Conservation (phyloP, 176 grass and related monocot species). For the Hsuehochloa calcarea region DNA sequence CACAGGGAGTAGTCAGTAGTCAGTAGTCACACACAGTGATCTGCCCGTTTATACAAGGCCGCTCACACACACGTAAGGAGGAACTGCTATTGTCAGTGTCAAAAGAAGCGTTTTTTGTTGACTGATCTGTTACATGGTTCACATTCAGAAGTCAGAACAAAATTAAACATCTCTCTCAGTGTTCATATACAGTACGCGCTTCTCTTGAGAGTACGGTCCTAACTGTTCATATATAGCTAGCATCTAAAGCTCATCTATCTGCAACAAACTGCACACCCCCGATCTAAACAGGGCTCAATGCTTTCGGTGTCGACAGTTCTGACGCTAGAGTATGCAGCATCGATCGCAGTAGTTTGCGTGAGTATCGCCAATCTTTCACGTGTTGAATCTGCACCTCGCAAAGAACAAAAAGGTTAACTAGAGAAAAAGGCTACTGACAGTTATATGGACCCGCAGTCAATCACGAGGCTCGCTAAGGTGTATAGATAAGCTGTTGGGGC, state of each 20-base stretch:
- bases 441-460: neutral
- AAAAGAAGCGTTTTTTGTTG: no score
- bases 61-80: no score
- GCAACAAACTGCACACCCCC: no score
- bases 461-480: neutral
- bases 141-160: neutral
- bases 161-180: neutral
- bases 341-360: neutral
- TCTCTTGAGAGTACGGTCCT: neutral
- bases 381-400: neutral
- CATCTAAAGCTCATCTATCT: neutral
- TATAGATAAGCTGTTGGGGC: neutral
- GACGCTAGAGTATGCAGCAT: neutral
- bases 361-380: neutral
- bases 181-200: neutral
- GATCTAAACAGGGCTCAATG: no score
- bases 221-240: neutral
- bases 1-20: no score
- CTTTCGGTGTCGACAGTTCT: neutral
- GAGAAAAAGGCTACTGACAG: neutral
- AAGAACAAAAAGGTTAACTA: neutral
- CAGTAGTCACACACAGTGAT: no score
- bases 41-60: no score
- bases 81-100: no score
- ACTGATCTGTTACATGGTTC: neutral